Conservation (phyloP, 768 basidiomycete genomes). For the Boletus rubescentipes region DNA sequence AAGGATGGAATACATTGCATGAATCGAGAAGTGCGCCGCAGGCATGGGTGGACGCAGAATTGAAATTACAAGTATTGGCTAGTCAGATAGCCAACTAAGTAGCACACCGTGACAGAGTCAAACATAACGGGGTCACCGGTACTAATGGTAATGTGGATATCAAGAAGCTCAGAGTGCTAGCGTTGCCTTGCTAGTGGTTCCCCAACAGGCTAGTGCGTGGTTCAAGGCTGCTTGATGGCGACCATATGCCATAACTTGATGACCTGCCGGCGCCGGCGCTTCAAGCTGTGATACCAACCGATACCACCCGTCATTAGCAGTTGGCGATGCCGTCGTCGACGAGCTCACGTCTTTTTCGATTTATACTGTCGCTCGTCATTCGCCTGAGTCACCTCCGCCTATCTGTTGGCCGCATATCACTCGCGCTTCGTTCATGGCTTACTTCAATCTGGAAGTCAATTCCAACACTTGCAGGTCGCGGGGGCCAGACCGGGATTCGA, state of each 20-base stretch:
- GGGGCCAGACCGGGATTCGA: not conserved
- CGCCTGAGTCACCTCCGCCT: not conserved
- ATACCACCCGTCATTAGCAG: no score
- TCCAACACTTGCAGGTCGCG: not conserved
- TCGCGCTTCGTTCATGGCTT: not conserved
- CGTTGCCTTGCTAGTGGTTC: no score
- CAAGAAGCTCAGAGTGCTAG: no score
- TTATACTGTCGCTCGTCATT: slow-evolving; percentile 3
- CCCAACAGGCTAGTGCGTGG: no score
- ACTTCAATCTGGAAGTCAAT: slow-evolving; percentile 8
- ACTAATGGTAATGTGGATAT: no score
- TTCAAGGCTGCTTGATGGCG: no score
- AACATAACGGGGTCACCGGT: no score
- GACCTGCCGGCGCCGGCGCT: not conserved
- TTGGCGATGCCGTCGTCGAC: not conserved
- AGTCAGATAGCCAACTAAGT: not conserved
- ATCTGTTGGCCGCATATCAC: not conserved
- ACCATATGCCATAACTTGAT: no score
- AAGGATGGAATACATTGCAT: slow-evolving; percentile 20
- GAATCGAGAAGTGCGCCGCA: slow-evolving; percentile 3
- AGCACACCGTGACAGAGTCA: no score
- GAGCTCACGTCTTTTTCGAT: not conserved
- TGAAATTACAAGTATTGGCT: not conserved
- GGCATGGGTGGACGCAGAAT: slow-evolving; percentile 21
- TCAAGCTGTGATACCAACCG: not conserved